Evolutionary conservation across 164 flowering plant genomes (phyloP).

Genomic region (Vitis riparia): DNA sequence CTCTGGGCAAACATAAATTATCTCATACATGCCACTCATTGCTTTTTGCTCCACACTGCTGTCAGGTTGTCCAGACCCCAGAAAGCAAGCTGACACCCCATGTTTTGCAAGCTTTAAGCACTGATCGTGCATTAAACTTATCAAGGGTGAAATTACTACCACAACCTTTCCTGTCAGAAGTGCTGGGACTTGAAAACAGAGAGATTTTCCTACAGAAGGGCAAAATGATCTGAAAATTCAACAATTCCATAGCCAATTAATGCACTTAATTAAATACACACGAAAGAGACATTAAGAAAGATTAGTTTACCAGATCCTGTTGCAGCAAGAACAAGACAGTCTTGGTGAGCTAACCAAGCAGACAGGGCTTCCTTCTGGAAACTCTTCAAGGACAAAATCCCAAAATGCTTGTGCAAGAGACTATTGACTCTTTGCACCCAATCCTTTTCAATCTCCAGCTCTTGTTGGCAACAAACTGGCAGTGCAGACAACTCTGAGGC

Average conservation of each 20-base stretch:
- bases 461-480: constrained; percentile 14
- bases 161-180: constrained; percentile 84
- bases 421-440: constrained; percentile 60
- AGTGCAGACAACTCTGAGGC: constrained; percentile 3
- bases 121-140: constrained; percentile 97
- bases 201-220: constrained; percentile 71
- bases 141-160: constrained; percentile 87
- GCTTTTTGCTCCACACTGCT: constrained; percentile 74
- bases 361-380: constrained; percentile 82
- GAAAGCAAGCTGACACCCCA: constrained; percentile 92
- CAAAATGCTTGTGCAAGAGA: constrained; percentile 65
- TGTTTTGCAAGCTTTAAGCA: constrained; percentile 82
- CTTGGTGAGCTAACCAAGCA: constrained; percentile 71
- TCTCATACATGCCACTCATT: constrained; percentile 68
- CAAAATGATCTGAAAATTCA: not conserved
- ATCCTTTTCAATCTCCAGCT: constrained; percentile 36
- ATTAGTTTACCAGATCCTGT: constrained; percentile 79
- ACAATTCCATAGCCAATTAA: not conserved
- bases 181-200: constrained; percentile 94
- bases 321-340: constrained; percentile 91
- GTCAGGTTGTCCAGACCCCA: constrained; percentile 93
- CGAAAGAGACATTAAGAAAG: not conserved
- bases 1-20: constrained; percentile 94
- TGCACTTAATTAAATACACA: not conserved
- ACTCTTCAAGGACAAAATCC: constrained; percentile 63